A percentile compares a stretch with the other conserved stretches of the same genome.
These are phyloP conservation scores for Saraca asoca DNA, from an alignment of 331 rosid genomes.

Conservation along the genomic window DNA sequence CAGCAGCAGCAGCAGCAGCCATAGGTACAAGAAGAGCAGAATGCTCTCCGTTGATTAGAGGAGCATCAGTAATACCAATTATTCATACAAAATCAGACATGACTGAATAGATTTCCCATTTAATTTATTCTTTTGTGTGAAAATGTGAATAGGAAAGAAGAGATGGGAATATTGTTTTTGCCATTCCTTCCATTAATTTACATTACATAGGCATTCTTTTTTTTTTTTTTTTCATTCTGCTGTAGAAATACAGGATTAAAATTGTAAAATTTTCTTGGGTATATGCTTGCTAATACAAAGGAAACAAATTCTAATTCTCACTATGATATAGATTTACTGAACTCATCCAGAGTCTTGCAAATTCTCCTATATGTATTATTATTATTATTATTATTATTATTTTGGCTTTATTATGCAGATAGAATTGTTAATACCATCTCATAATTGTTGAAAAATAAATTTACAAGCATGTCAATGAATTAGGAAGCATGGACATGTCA, in stretches of 20 bases:
- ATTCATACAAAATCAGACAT: conserved; percentile 20
- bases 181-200: conserved; percentile 48
- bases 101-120: conserved; percentile 42
- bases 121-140: conserved; percentile 58
- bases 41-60: conserved; percentile 49
- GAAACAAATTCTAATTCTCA: conserved; percentile 12
- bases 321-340: neutral
- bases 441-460: too few species aligned
- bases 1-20: conserved; percentile 1
- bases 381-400: too few species aligned
- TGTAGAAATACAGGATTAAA: conserved; percentile 38
- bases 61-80: conserved; percentile 46
- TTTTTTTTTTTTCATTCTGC: conserved; percentile 42
- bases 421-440: too few species aligned
- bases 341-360: conserved; percentile 9
- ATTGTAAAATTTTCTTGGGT: conserved; percentile 32
- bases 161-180: conserved; percentile 35
- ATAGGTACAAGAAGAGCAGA: conserved; percentile 39
- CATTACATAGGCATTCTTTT: conserved; percentile 43
- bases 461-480: too few species aligned
- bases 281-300: conserved; percentile 26
- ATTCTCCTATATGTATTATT: too few species aligned
- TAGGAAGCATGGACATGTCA: too few species aligned
- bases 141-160: conserved; percentile 42
- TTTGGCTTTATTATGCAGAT: too few species aligned